phyloP scores from a whole-genome alignment of 2,329 filamentous ascomycete genomes.

The Chaetothyriales sp. region DNA sequence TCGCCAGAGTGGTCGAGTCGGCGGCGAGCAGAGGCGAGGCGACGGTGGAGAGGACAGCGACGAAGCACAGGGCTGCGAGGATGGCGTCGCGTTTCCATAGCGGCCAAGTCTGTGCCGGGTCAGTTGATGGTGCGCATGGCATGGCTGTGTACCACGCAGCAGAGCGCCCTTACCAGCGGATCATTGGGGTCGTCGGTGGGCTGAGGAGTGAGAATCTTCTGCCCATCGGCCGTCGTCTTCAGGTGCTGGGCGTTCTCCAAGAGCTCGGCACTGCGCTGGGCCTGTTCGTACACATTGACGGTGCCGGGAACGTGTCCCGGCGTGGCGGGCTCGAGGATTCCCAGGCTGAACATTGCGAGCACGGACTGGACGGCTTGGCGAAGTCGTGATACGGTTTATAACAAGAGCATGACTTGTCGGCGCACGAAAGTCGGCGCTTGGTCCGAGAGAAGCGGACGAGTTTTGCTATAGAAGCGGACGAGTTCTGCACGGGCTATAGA shows the following conservation, averaged over 20 bases:
- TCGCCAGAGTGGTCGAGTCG: conserved; percentile 65
- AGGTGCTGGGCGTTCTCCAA: conserved; percentile 32
- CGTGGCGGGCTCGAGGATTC: conserved; percentile 13
- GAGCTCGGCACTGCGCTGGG: conserved; percentile 11
- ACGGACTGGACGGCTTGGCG: neutral
- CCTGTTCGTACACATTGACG: conserved; percentile 16
- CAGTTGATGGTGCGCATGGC: conserved; percentile 3
- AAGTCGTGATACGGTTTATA: neutral
- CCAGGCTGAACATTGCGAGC: conserved; percentile 1
- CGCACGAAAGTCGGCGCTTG: no score
- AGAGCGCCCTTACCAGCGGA: conserved; percentile 49
- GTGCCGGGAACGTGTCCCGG: conserved; percentile 17
- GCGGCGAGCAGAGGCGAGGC: conserved; percentile 78
- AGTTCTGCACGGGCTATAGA: no score
- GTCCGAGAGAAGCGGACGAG: neutral
- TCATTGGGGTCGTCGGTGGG: conserved; percentile 86
- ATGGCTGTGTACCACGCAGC: no score
- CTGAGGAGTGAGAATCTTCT: conserved; percentile 77
- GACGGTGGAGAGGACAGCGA: conserved; percentile 70
- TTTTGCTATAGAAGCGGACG: neutral
- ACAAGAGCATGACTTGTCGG: neutral
- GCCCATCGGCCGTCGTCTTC: conserved; percentile 59
- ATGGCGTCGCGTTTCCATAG: conserved; percentile 74
- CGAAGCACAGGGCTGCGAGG: conserved; percentile 61
- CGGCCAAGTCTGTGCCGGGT: conserved; percentile 56